phyloP scores from a whole-genome alignment of 202 grass and related monocot species.

The Setaria italica region DNA sequence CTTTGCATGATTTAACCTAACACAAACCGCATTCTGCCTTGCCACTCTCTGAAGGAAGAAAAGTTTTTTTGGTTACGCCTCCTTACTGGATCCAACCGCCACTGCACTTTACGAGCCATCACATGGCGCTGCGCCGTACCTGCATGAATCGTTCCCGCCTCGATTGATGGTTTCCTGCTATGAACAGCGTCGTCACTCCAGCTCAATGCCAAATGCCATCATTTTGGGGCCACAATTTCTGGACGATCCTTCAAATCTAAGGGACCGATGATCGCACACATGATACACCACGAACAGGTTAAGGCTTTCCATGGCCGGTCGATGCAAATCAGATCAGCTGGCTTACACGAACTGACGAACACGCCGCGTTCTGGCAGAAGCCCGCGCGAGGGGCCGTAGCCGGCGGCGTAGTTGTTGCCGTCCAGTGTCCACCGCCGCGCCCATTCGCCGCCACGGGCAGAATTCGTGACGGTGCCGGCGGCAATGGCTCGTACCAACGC shows the following conservation, averaged over 20 bases:
- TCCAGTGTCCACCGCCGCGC: too few relatives aligned
- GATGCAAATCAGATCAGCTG: neutral
- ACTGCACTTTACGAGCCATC: neutral
- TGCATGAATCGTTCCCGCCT: neutral
- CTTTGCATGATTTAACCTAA: conserved; percentile 12
- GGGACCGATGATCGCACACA: neutral
- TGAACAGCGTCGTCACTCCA: neutral
- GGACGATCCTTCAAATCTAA: neutral
- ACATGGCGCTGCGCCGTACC: neutral
- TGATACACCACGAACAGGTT: neutral
- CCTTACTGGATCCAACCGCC: conserved; percentile 6
- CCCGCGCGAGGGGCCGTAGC: too few relatives aligned
- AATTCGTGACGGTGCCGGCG: too few relatives aligned
- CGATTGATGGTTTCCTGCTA: neutral
- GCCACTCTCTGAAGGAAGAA: conserved; percentile 26
- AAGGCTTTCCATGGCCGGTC: neutral
- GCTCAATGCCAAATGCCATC: neutral
- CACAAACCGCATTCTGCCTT: neutral
- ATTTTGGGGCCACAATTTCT: neutral
- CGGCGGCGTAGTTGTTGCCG: too few relatives aligned
- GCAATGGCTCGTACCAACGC: too few relatives aligned
- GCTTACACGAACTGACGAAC: too few relatives aligned
- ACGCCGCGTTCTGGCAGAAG: too few relatives aligned
- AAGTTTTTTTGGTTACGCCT: too few relatives aligned
- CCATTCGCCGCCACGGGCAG: too few relatives aligned